A percentile compares a stretch with the other conserved stretches of the same genome.
Conservation (phyloP, 495 filamentous ascomycete species). For the Lindgomyces ingoldianus region DNA sequence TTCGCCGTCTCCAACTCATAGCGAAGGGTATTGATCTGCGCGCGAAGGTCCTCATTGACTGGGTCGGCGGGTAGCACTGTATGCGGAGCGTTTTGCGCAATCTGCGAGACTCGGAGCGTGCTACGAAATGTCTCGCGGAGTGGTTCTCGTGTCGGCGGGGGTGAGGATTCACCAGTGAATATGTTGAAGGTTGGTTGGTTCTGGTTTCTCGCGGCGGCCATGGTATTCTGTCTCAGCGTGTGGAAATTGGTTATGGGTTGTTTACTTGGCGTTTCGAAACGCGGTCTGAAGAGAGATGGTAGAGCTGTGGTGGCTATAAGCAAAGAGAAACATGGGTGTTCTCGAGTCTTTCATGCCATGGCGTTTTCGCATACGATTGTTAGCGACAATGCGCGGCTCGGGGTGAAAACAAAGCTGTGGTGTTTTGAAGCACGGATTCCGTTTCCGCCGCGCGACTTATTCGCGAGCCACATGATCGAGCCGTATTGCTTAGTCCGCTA, state of each 20-base stretch:
- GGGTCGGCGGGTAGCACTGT: slow-evolving; percentile 38
- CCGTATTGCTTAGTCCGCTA: not conserved
- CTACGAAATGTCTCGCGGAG: slow-evolving; percentile 29
- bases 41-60: slow-evolving; percentile 65
- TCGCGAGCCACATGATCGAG: not conserved
- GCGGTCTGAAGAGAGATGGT: not conserved
- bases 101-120: slow-evolving; percentile 22
- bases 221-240: not conserved
- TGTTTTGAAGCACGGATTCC: too few relatives aligned
- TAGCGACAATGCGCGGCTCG: too few relatives aligned
- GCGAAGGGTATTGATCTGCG: slow-evolving; percentile 65
- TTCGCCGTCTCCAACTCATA: slow-evolving; percentile 75
- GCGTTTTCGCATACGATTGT: too few relatives aligned
- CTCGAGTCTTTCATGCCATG: too few relatives aligned
- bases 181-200: slow-evolving; percentile 31
- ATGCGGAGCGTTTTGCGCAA: slow-evolving; percentile 26
- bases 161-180: slow-evolving; percentile 27
- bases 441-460: not conserved
- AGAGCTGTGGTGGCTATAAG: not conserved
- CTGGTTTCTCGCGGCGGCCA: slow-evolving; percentile 17
- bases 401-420: too few relatives aligned
- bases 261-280: not conserved
- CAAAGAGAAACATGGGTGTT: too few relatives aligned
- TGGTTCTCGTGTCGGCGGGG: slow-evolving; percentile 18
- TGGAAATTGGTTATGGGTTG: not conserved